A percentile compares a stretch with the other conserved stretches of the same genome.
phyloP scores from a whole-genome alignment of 2,329 filamentous ascomycete species.

The Teratosphaeria zuluensis region DNA sequence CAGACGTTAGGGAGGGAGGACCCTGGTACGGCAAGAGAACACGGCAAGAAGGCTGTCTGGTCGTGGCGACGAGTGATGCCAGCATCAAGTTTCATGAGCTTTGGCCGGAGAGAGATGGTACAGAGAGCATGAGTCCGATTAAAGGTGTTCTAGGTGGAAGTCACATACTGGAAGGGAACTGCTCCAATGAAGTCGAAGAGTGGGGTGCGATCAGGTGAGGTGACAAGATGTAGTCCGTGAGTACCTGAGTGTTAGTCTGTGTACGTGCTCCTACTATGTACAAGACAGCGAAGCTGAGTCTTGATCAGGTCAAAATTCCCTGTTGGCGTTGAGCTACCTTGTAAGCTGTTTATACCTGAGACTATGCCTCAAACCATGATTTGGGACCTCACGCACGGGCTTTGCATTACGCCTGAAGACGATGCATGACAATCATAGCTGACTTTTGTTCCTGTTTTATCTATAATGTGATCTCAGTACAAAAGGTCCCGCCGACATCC shows the following conservation, averaged over 20 bases:
- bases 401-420: too few relatives aligned
- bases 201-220: constrained; percentile 29
- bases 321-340: not conserved
- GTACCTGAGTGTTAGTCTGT: not conserved
- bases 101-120: constrained; percentile 45
- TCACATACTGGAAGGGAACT: constrained; percentile 71
- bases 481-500: too few relatives aligned
- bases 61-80: constrained; percentile 84
- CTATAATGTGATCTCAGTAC: too few relatives aligned
- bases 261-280: not conserved
- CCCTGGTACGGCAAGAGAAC: constrained; percentile 51
- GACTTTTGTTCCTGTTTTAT: too few relatives aligned
- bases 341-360: not conserved
- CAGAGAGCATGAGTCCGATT: constrained; percentile 37
- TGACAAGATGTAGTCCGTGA: not conserved
- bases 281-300: not conserved
- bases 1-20: constrained; percentile 18
- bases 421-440: too few relatives aligned
- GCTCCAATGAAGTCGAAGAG: constrained; percentile 67
- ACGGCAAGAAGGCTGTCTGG: constrained; percentile 68
- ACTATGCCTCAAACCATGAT: not conserved
- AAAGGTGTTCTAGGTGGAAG: constrained; percentile 60
- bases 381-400: not conserved
- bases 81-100: constrained; percentile 94
- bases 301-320: not conserved